phyloP scores from a whole-genome alignment of 257 asterid species.

The Dorcoceras hygrometricum region DNA sequence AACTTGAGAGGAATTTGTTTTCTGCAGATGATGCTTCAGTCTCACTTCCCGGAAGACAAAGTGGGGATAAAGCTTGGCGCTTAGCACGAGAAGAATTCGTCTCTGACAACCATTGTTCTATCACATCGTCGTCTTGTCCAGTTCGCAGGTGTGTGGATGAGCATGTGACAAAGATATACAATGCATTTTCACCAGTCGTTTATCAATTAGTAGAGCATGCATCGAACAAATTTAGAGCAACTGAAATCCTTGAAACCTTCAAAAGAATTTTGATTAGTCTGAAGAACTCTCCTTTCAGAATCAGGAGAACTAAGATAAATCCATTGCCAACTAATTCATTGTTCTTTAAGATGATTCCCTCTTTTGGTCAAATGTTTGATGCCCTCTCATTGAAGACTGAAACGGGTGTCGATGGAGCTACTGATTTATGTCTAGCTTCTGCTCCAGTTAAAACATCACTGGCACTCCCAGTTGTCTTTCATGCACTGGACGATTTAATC shows the following conservation, averaged over 20 bases:
- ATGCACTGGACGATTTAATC: constrained; percentile 80
- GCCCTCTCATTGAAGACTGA: constrained; percentile 74
- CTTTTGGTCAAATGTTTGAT: constrained; percentile 52
- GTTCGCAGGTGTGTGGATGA: constrained; percentile 74
- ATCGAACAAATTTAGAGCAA: constrained; percentile 44
- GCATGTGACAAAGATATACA: constrained; percentile 76
- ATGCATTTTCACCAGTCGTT: constrained; percentile 58
- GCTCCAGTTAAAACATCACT: constrained; percentile 78
- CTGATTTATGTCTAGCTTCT: constrained; percentile 56
- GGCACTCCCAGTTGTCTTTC: constrained; percentile 82
- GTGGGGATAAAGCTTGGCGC: constrained; percentile 87
- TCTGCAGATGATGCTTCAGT: constrained; percentile 55
- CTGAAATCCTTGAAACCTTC: constrained; percentile 47
- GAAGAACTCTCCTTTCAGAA: constrained; percentile 65
- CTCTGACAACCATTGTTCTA: constrained; percentile 53
- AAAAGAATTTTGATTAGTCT: constrained; percentile 54
- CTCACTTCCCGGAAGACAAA: constrained; percentile 89
- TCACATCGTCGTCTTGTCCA: constrained; percentile 78
- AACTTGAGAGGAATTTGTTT: constrained; percentile 56
- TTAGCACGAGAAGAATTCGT: constrained; percentile 79
- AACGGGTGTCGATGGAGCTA: constrained; percentile 39
- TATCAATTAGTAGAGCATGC: constrained; percentile 48
- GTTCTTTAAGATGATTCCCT: constrained; percentile 37
- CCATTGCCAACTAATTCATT: constrained; percentile 37
- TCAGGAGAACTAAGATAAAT: constrained; percentile 62